Evolutionary conservation across 2,329 filamentous ascomycete genomes (phyloP).

Genomic region (Apiospora pterosperma): DNA sequence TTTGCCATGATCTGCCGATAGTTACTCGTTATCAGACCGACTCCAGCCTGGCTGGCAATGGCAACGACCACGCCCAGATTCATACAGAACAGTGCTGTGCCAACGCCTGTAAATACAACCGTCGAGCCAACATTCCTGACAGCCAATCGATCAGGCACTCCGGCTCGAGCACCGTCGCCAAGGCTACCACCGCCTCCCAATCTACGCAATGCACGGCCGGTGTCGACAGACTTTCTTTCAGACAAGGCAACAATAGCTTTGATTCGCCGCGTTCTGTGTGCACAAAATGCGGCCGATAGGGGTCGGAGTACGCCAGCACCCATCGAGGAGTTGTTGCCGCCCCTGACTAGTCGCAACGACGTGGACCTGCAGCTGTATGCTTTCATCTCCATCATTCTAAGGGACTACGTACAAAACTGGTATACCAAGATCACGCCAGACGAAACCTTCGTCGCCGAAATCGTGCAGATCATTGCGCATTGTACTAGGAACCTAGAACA

Average conservation of each 20-base stretch:
- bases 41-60: conserved; percentile 5
- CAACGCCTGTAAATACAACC: neutral
- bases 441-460: conserved; percentile 80
- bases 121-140: neutral
- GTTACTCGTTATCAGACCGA: neutral
- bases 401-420: conserved; percentile 90
- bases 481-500: conserved; percentile 86
- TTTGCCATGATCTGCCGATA: neutral
- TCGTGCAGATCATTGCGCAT: conserved; percentile 88
- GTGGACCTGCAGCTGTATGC: conserved; percentile 92
- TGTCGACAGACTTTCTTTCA: conserved; percentile 53
- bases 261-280: conserved; percentile 79
- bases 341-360: conserved; percentile 90
- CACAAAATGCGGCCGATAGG: conserved; percentile 62
- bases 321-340: conserved; percentile 80
- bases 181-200: conserved; percentile 27
- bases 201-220: conserved; percentile 24
- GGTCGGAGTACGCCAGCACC: conserved; percentile 50
- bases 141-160: neutral
- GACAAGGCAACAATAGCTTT: conserved; percentile 78
- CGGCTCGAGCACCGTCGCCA: conserved; percentile 53
- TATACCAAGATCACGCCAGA: conserved; percentile 91
- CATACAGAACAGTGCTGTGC: neutral
- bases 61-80: neutral
- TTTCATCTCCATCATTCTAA: conserved; percentile 82